These are phyloP conservation scores for Blastobotrys malaysiensis DNA, from an alignment of 1,139 yeast species.

Conservation along the genomic window DNA sequence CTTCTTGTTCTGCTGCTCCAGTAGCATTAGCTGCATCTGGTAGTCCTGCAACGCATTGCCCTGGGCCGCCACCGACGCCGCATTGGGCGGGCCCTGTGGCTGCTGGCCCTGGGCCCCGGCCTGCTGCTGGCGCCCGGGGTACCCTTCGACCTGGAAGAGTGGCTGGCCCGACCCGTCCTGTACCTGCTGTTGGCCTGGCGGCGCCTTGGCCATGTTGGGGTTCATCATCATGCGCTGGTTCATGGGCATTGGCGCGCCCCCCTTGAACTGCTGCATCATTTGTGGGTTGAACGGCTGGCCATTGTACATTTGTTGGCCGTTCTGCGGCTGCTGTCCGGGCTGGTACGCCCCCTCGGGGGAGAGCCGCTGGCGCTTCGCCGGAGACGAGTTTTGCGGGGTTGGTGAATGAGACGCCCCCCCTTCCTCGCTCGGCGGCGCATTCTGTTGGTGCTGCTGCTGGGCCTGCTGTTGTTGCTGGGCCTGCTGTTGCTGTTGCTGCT, in stretches of 20 bases:
- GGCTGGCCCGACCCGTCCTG: slow-evolving; percentile 14
- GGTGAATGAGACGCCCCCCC: slow-evolving; percentile 26
- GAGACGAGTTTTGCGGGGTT: slow-evolving; percentile 28
- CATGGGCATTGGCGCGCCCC: slow-evolving; percentile 5
- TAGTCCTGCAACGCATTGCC: slow-evolving; percentile 56
- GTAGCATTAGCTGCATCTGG: slow-evolving; percentile 66
- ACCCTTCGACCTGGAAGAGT: slow-evolving; percentile 18
- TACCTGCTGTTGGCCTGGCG: slow-evolving; percentile 1
- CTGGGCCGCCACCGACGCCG: slow-evolving; percentile 20
- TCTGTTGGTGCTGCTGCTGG: slow-evolving; percentile 25
- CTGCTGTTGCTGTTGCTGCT: slow-evolving; percentile 23
- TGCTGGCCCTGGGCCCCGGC: slow-evolving; percentile 12
- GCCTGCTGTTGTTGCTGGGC: too few relatives aligned
- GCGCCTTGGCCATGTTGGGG: slow-evolving; percentile 5
- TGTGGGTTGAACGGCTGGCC: slow-evolving; percentile 22
- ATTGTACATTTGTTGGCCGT: slow-evolving; percentile 21
- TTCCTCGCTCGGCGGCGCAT: slow-evolving; percentile 22
- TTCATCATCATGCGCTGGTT: slow-evolving; percentile 6
- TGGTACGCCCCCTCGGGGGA: slow-evolving; percentile 34
- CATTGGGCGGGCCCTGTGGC: slow-evolving; percentile 14
- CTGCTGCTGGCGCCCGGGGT: slow-evolving; percentile 8
- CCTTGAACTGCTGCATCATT: slow-evolving; percentile 25
- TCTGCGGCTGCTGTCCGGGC: slow-evolving; percentile 23
- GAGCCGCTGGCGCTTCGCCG: slow-evolving; percentile 34
- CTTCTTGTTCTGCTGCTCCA: slow-evolving; percentile 68